phyloP scores from a whole-genome alignment of 441 rosid genomes.

The Daphne laureola region DNA sequence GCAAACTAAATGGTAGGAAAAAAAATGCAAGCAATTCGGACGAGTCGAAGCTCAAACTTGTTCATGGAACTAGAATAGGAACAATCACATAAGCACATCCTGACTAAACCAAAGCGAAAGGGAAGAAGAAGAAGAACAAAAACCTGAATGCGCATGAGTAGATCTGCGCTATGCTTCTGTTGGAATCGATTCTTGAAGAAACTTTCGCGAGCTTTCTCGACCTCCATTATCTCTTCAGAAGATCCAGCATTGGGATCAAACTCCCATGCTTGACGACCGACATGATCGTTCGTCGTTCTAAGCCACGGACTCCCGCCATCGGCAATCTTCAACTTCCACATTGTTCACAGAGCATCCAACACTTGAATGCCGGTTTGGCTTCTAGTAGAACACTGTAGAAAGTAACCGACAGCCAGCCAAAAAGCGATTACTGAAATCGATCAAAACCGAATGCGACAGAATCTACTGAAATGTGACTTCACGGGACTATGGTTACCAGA shows the following conservation, averaged over 20 bases:
- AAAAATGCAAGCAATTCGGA: constrained; percentile 3
- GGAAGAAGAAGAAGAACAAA: background rate
- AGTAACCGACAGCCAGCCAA: no score
- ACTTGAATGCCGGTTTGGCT: background rate
- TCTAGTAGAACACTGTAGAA: background rate
- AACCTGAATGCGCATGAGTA: constrained; percentile 75
- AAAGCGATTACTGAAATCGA: no score
- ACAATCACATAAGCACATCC: background rate
- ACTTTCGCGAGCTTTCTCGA: constrained; percentile 42
- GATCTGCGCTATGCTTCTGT: constrained; percentile 69
- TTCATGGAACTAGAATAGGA: background rate
- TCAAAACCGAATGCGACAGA: no score
- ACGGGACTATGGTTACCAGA: no score
- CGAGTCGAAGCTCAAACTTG: background rate
- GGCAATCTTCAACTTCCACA: constrained; percentile 76
- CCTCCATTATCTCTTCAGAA: constrained; percentile 45
- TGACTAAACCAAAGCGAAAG: constrained; percentile 4
- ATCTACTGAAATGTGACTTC: no score
- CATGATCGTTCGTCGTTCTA: constrained; percentile 50
- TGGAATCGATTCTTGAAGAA: constrained; percentile 40
- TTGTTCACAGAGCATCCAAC: constrained; percentile 13
- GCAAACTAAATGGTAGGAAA: constrained; percentile 39
- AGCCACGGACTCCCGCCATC: constrained; percentile 76
- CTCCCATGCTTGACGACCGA: constrained; percentile 72
- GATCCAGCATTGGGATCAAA: constrained; percentile 65